phyloP scores from a whole-genome alignment of 208 protist genomes.

The Wallacemonas sp. region DNA sequence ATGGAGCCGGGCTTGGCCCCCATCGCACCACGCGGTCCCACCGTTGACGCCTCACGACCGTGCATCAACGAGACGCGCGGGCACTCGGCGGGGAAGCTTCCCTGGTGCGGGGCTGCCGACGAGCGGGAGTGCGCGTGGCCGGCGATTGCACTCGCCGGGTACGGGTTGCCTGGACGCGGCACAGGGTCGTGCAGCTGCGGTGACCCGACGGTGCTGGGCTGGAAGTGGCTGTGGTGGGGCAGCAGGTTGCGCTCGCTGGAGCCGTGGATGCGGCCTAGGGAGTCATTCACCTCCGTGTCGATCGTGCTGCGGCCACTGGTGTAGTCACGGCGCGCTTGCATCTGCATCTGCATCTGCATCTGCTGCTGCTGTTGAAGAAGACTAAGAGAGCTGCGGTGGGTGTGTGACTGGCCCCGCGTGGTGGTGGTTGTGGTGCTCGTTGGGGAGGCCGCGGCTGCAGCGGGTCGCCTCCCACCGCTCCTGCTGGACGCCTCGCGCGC shows the following conservation, averaged over 20 bases:
- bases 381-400: no score
- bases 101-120: conserved; percentile 1
- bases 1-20: conserved; percentile 15
- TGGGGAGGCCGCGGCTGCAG: no score
- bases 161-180: conserved; percentile 44
- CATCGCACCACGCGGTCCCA: conserved; percentile 24
- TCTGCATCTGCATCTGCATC: conserved; percentile 15
- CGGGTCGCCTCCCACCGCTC: no score
- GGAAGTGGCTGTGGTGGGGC: conserved; percentile 8
- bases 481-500: conserved; percentile 13
- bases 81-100: not conserved
- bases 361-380: conserved; percentile 10
- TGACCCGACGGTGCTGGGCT: not conserved
- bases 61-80: not conserved
- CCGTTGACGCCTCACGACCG: not conserved
- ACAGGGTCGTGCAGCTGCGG: conserved; percentile 31
- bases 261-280: conserved; percentile 44
- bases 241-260: conserved; percentile 15
- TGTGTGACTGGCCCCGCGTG: no score
- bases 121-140: conserved; percentile 12
- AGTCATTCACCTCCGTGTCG: conserved; percentile 81
- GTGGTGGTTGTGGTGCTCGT: no score
- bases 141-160: conserved; percentile 17
- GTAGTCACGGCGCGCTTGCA: conserved; percentile 5
- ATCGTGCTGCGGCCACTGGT: conserved; percentile 72